Evolutionary conservation across 768 basidiomycete species (phyloP), one percentile per base, ranked within the genome.

Genomic region (Leccinum rimulosum): DNA sequence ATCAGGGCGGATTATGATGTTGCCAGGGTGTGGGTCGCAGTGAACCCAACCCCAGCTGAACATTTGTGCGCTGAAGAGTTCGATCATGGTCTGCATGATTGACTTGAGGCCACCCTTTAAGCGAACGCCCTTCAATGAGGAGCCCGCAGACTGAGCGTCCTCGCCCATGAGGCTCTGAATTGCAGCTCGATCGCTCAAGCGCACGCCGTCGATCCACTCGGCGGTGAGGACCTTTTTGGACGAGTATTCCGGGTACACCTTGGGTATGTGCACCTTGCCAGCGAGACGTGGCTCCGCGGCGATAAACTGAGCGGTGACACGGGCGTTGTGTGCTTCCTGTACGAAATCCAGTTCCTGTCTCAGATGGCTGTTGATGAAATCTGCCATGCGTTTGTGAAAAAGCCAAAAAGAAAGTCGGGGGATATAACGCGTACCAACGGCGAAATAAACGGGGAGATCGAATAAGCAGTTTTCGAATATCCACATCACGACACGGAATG

Each of bases 1-100:
- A 43, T 70, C 61, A 1, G 83, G 84, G 8, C 82, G 90, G 65
- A 88, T 83, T 73, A 84, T 84, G 59, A 95, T 82, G 72, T 96
- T 93, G 10, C 90, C 89, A 3, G 87, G 87, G 63, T 90, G 84
- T 0, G 84, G 84, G 57, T 86, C 84, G 68, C 93, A 93, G 71
- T 92, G 87, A 4, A 94, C 88, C 81, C 87, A 94, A 11, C 94
- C 93, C 90, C 90, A 97, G 59, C 82, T 82, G 71, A 97, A 98
- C 73, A 95, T 95, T 77, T 85, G 93, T 3, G 89, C 91, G 31
- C 88, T 88, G 77, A 95, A 95, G 2, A 93, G 78, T 61, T 92
- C 88, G 38, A 94, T 86, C 82, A 93, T 93, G 22, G 86, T 86
- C 61, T 91, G 84, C 93, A 97, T 93, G 56, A 91, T 79, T 33